Base-by-base conservation (phyloP, 441 rosid species). In the Populus hybrid region DNA sequence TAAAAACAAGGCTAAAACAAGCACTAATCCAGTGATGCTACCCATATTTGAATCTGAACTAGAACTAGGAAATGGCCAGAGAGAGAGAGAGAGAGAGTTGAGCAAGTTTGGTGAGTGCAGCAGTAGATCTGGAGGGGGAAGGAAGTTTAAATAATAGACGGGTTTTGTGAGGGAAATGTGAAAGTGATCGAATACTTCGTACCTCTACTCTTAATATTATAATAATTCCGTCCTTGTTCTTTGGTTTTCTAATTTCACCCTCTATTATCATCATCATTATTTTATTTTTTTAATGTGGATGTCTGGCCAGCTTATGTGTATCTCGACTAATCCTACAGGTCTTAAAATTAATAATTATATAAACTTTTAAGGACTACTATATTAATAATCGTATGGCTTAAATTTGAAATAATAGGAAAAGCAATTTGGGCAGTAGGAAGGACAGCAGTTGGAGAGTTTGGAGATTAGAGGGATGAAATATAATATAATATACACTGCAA, bases 301-400 rank as follows among this genome's bases (percentile, higher is more conserved):
- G 0, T 28, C 4, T 3, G 3, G 4, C 0, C 30, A 28, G 4
- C 2, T 28, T 28, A 28, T 28, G 0, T 28, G 0, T 28, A 28
- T 28, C 4, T 28, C 30, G 0, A 28, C 4, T 28, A 28, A 28
- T 28, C 0, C 0, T 3, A 28, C 4, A 28, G 4, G 30, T 28
- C 0, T 28, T 28, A 0, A 28, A 28, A 28, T 28, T 28, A 28
- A 28, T 28, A 3, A 28, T 0, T 2, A 28, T 28, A 28, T 28
- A 28, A 28, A 0, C 0, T 28, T 28, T 28, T 28, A 28, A 0
- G 0, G 4, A 28, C 0, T 2, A 28, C 1, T 0, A 28, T 28
- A 3, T 28, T 28, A 28, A 28, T 28, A 28, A 28, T 28, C 0
- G 0, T 2, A 28, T 28, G 0, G 0, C 3, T 28, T 28, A 28